Evolutionary conservation across 1,284 basidiomycete genomes (phyloP).

Genomic region (Phlebopus sp.): DNA sequence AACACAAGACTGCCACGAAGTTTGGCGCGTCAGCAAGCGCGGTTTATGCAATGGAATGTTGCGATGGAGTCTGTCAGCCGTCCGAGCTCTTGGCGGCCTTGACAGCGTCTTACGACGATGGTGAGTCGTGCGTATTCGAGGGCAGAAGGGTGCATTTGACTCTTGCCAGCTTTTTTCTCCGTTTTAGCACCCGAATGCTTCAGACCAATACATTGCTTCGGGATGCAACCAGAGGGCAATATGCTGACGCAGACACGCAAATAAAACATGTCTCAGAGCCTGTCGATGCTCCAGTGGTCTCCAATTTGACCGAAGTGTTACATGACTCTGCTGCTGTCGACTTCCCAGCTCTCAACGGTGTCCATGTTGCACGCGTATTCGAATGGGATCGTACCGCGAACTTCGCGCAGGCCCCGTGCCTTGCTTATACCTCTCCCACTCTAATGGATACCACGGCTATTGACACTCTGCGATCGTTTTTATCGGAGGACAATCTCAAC

Average conservation of each 20-base stretch:
- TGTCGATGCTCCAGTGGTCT: not conserved
- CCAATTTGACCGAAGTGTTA: not conserved
- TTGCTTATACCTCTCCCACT: not conserved
- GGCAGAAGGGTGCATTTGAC: not conserved
- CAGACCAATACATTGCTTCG: constrained; percentile 5
- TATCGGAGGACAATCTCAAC: constrained; percentile 26
- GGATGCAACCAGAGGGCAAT: not conserved
- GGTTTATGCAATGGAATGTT: constrained; percentile 51
- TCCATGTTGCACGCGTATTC: not conserved
- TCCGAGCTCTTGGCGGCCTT: constrained; percentile 35
- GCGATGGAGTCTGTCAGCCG: constrained; percentile 46
- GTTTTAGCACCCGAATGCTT: not conserved
- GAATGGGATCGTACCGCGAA: not conserved
- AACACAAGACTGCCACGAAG: not conserved
- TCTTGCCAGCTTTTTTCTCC: constrained; percentile 7
- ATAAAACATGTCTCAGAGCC: constrained; percentile 1
- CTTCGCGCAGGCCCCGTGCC: not conserved
- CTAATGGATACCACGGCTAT: constrained; percentile 16
- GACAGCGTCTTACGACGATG: constrained; percentile 14
- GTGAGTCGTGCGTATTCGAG: constrained; percentile 6
- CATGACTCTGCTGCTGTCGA: not conserved
- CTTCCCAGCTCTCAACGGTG: not conserved
- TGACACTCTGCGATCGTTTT: constrained; percentile 23
- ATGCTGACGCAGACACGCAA: not conserved
- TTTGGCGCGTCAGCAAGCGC: constrained; percentile 3